Base-by-base conservation (phyloP, 805 yeast species). In the Dipodascus albidus region DNA sequence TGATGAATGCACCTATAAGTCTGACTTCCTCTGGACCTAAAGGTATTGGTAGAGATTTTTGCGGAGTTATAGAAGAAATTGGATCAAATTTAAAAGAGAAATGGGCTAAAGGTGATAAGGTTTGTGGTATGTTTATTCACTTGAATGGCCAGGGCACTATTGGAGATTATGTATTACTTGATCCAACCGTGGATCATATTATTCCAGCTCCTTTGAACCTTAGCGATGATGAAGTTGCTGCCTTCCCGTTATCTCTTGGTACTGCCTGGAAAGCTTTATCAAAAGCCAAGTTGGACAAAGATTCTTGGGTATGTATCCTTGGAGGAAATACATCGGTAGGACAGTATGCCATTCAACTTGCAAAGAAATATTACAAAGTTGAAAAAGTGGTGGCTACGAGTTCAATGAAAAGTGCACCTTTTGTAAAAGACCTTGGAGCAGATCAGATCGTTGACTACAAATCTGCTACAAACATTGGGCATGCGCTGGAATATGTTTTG, bases 311-410 rank as follows among this genome's bases (percentile, higher is more conserved):
- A 2, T 70, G 85, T 50, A 74, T 87, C 21, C 70, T 85, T 49
- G 96, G 96, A 42, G 91, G 85, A 23, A 82, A 85, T 6, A 81
- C 95, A 1, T 68, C 82, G 14, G 89, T 84, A n/a, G 89, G 90
- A 21, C 63, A 74, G 24, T 74, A 71, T 55, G 71, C 75, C 2
- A 69, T 79, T 35, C 86, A 82, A 64, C 64, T 85, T 42, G 79
- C 83, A 9, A 82, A 77, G 64, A 64, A 74, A 41, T 63, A 67
- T 49, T 71, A 71, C 53, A 67, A 72, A 1, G 78, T 80, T 8
- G 67, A 68, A 23, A 73, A 74, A 11, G 77, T 87, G 23, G 82
- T 78, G 2, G 81, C 78, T 22, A 73, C 81, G 2, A 77, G 83
- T 62, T 80, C 84, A 2, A 44, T 55, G 2, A 63, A 69, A 8